phyloP scores from a whole-genome alignment of 805 yeast species.

The Ogataea nitratoaversa region DNA sequence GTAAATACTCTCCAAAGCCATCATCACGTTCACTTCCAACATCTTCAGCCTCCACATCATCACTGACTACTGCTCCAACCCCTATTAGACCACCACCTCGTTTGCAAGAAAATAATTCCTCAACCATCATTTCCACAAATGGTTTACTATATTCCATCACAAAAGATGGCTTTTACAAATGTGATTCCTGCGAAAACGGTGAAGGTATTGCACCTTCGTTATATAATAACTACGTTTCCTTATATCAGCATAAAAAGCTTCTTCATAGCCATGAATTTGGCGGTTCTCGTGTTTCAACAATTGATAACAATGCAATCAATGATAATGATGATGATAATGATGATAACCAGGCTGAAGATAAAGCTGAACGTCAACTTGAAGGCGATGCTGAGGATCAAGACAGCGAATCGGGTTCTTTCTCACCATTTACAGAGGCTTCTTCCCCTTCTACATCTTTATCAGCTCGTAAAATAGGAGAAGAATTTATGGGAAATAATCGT shows the following conservation, averaged over 20 bases:
- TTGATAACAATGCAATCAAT: too few species aligned
- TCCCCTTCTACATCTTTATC: neutral
- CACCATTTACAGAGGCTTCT: conserved; percentile 4
- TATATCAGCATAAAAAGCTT: conserved; percentile 18
- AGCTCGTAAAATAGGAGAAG: conserved; percentile 7
- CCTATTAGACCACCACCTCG: neutral
- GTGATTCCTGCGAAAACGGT: conserved; percentile 13
- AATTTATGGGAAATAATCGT: conserved; percentile 3
- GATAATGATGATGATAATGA: too few species aligned
- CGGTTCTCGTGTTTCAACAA: too few species aligned
- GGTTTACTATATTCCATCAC: conserved; percentile 19
- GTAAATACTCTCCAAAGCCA: too few species aligned
- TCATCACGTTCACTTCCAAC: neutral
- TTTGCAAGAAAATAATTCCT: neutral
- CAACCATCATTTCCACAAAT: conserved; percentile 4
- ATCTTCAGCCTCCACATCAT: neutral
- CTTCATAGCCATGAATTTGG: conserved; percentile 19
- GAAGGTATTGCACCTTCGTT: conserved; percentile 4
- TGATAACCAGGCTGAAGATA: too few species aligned
- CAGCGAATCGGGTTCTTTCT: conserved; percentile 3
- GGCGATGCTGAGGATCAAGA: too few species aligned
- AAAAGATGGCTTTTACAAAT: conserved; percentile 16
- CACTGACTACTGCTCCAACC: neutral
- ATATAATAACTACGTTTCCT: conserved; percentile 17
- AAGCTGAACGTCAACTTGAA: too few species aligned